phyloP scores from a whole-genome alignment of 345 rosid species.

The Gossypium longicalyx region DNA sequence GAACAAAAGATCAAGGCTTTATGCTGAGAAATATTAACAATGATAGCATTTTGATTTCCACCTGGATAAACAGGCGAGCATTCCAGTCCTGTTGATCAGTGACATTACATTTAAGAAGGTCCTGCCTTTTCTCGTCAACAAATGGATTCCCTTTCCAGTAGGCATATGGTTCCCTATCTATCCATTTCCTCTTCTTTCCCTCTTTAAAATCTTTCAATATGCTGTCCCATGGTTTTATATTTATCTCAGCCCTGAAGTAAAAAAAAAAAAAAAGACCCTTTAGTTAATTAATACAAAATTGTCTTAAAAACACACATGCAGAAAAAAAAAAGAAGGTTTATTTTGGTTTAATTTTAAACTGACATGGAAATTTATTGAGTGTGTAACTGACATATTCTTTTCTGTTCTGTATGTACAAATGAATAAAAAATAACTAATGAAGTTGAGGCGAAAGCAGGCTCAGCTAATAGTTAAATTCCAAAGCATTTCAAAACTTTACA shows the following conservation, averaged over 20 bases:
- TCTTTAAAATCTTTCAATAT: constrained; percentile 43
- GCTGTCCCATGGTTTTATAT: constrained; percentile 62
- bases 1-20: background rate
- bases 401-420: too few species aligned
- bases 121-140: constrained; percentile 44
- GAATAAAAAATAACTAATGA: too few species aligned
- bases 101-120: constrained; percentile 64
- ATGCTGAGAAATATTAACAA: background rate
- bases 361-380: background rate
- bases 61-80: constrained; percentile 68
- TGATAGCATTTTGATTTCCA: background rate
- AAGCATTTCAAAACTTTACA: background rate
- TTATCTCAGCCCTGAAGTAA: constrained; percentile 55
- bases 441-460: too few species aligned
- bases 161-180: constrained; percentile 63
- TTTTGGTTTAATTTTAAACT: background rate
- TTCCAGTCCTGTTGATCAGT: constrained; percentile 67
- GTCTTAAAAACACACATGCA: background rate
- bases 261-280: background rate
- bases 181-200: constrained; percentile 52
- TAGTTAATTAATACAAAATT: background rate
- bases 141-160: constrained; percentile 88
- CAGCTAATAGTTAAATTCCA: background rate
- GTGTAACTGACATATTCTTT: constrained; percentile 1
- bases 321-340: too few species aligned